phyloP scores from a whole-genome alignment of 169 alveolate genomes.

The Plasmodium blacklocki region DNA sequence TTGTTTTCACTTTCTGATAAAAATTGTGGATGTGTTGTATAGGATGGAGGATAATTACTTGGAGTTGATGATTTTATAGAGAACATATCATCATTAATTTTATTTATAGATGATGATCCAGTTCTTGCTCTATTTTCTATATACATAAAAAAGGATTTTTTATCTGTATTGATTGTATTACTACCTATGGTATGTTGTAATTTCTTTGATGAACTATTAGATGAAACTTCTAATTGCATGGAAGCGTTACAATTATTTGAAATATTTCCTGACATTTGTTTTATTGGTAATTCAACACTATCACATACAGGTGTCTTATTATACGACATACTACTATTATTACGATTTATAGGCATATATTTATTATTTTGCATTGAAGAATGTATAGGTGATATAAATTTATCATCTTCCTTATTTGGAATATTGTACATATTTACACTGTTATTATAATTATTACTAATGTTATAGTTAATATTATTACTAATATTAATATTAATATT shows the following conservation, averaged over 20 bases:
- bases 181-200: constrained; percentile 29
- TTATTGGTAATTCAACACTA: constrained; percentile 2
- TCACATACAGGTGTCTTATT: constrained; percentile 35
- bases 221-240: constrained; percentile 22
- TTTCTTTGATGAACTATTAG: constrained; percentile 16
- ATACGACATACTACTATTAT: constrained; percentile 5
- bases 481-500: too few relatives aligned
- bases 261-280: constrained; percentile 8
- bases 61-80: constrained; percentile 39
- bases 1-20: constrained; percentile 15
- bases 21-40: constrained; percentile 15
- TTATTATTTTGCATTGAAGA: constrained; percentile 19
- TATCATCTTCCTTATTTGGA: constrained; percentile 43
- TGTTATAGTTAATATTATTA: too few relatives aligned
- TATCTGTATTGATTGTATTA: constrained; percentile 27
- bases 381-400: constrained; percentile 12
- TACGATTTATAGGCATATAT: constrained; percentile 17
- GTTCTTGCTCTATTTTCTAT: constrained; percentile 29
- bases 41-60: constrained; percentile 10
- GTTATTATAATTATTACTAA: background rate
- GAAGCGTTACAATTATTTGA: constrained; percentile 6
- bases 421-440: background rate
- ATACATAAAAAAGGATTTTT: constrained; percentile 41
- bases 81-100: constrained; percentile 24
- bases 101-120: constrained; percentile 9